Conservation (phyloP, 805 yeast species). For the Saccharomycopsis fermentans region DNA sequence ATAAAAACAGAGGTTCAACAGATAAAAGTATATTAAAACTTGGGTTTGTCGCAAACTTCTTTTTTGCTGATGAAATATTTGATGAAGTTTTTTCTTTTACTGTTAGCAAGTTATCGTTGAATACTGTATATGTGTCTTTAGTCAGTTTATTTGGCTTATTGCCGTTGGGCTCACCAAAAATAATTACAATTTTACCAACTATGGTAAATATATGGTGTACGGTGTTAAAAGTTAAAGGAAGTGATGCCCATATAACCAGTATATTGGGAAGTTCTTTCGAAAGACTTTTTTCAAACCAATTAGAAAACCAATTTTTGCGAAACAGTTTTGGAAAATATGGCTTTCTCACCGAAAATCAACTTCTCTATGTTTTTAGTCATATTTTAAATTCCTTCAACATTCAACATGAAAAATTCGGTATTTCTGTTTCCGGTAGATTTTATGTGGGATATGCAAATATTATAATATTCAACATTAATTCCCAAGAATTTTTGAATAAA, state of each 20-base stretch:
- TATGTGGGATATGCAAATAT: slow-evolving; percentile 37
- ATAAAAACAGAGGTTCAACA: slow-evolving; percentile 31
- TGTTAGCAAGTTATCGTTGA: slow-evolving; percentile 41
- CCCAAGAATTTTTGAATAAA: slow-evolving; percentile 28
- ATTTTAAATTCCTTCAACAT: slow-evolving; percentile 37
- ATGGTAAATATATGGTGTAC: slow-evolving; percentile 66
- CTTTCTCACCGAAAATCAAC: slow-evolving; percentile 51
- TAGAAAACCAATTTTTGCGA: slow-evolving; percentile 24
- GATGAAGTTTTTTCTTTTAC: slow-evolving; percentile 42
- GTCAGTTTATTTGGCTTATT: slow-evolving; percentile 43
- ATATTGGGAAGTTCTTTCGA: slow-evolving; percentile 53
- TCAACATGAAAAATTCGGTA: slow-evolving; percentile 37
- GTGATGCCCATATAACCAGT: slow-evolving; percentile 57
- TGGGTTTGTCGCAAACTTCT: slow-evolving; percentile 44
- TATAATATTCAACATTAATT: slow-evolving; percentile 54
- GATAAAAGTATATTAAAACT: slow-evolving; percentile 37
- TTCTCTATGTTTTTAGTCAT: slow-evolving; percentile 48
- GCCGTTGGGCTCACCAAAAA: slow-evolving; percentile 36
- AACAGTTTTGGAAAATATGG: slow-evolving; percentile 45
- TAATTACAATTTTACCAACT: slow-evolving; percentile 51
- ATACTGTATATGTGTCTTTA: slow-evolving; percentile 42
- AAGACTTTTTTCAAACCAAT: slow-evolving; percentile 29
- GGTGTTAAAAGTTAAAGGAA: slow-evolving; percentile 35
- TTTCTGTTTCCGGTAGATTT: slow-evolving; percentile 27
- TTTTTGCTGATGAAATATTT: slow-evolving; percentile 36